phyloP scores from a whole-genome alignment of 495 filamentous ascomycete species.

The Penicillium ucsense region DNA sequence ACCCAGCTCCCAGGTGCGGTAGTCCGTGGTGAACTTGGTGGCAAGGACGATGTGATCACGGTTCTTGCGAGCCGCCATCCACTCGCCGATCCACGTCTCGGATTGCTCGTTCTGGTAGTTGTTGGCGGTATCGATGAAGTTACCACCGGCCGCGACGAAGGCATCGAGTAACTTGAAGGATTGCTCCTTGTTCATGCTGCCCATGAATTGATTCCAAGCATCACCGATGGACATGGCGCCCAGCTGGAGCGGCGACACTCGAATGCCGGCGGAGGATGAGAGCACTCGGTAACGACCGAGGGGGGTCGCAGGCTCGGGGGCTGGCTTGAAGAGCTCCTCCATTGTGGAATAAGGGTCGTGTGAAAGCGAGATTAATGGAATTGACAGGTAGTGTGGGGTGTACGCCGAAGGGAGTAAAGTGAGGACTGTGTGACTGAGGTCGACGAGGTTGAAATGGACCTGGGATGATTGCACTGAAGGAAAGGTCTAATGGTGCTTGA shows the following conservation, averaged over 20 bases:
- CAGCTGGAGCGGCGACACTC: slow-evolving; percentile 50
- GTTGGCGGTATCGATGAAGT: slow-evolving; percentile 46
- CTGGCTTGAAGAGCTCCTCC: slow-evolving; percentile 31
- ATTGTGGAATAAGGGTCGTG: slow-evolving; percentile 3
- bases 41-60: slow-evolving; percentile 63
- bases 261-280: slow-evolving; percentile 46
- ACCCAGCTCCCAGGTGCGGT: slow-evolving; percentile 18
- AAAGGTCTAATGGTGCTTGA: too few species aligned
- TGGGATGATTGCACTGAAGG: too few species aligned
- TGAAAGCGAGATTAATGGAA: too few species aligned
- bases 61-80: slow-evolving; percentile 43
- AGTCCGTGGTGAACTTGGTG: slow-evolving; percentile 54
- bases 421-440: too few species aligned
- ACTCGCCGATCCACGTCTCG: slow-evolving; percentile 50
- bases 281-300: slow-evolving; percentile 53
- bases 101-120: slow-evolving; percentile 47
- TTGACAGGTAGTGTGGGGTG: too few species aligned
- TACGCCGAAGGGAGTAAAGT: too few species aligned
- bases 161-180: slow-evolving; percentile 45
- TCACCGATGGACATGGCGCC: slow-evolving; percentile 57
- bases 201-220: slow-evolving; percentile 40
- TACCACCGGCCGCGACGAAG: slow-evolving; percentile 39
- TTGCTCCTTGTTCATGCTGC: slow-evolving; percentile 36
- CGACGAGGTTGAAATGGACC: too few species aligned
- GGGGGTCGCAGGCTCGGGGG: slow-evolving; percentile 42